Evolutionary conservation across 2,329 filamentous ascomycete species (phyloP).

Genomic region (Dactylonectria estremocensis): DNA sequence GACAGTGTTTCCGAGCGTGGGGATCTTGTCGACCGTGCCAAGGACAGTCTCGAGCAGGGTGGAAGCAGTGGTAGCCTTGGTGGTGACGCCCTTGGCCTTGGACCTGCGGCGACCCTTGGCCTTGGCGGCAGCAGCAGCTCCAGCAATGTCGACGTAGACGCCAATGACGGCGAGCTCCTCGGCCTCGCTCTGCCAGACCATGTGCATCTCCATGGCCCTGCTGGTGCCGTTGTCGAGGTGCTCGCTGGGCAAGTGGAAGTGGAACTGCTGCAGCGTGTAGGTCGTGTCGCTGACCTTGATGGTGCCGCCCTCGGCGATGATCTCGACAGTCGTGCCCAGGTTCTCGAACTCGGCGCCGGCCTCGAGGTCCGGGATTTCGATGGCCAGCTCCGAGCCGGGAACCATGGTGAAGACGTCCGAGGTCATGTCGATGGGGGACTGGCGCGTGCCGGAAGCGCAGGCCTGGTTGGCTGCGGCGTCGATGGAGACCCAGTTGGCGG

Average conservation of each 20-base stretch:
- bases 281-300: conserved; percentile 57
- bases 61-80: conserved; percentile 19
- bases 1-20: conserved; percentile 57
- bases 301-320: conserved; percentile 62
- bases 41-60: conserved; percentile 56
- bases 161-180: conserved; percentile 50
- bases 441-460: conserved; percentile 64
- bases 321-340: conserved; percentile 67
- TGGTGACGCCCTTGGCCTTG: conserved; percentile 15
- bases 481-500: conserved; percentile 67
- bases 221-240: conserved; percentile 63
- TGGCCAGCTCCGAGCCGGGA: conserved; percentile 50
- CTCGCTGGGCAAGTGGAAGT: conserved; percentile 74
- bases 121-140: conserved; percentile 19
- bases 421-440: conserved; percentile 71
- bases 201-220: conserved; percentile 51
- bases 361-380: conserved; percentile 55
- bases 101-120: background rate
- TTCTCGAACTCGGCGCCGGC: conserved; percentile 64
- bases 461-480: conserved; percentile 57
- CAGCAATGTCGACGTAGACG: conserved; percentile 44
- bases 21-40: conserved; percentile 54
- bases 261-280: conserved; percentile 68
- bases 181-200: conserved; percentile 45
- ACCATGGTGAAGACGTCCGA: conserved; percentile 46